Base-by-base conservation (phyloP, 768 basidiomycete species). In the Boletellus ananas region DNA sequence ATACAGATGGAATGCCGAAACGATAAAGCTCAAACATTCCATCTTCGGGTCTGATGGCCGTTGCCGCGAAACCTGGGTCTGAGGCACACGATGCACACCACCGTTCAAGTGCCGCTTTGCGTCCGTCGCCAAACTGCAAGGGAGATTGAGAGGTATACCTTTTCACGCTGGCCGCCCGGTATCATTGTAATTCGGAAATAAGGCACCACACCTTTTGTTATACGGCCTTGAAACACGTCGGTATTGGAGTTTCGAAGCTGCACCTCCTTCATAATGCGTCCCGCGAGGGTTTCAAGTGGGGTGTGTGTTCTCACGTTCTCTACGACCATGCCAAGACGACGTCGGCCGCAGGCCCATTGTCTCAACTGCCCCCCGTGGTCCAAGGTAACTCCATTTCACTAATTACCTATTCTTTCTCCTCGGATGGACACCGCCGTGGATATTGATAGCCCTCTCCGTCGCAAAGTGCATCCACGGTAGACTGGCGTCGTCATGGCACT, bases 211-310 rank as follows among this genome's bases (percentile, higher is more conserved):
- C 8, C 1, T 9, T 29, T 29, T 29, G 4, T 7, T 11, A 16
- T 21, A 35, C 9, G 18, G 21, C 25, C 31, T 27, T 16, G 11
- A n/a, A 57, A 40, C 23, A 8, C 17, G 6, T 36, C 16, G 33
- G n/a, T 35, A 29, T 38, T 14, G 3, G 17, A 16, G 27, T 41
- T 18, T 27, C 2, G 13, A 16, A 17, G 35, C 14, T 34, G 25
- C 36, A 10, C 33, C n/a, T 33, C 44, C 21, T 8, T 38, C 10
- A 31, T 3, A 20, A 39, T 14, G 27, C 27, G 14, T 45, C 38
- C 43, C 48, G 43, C 55, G 55, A 51, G 40, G 34, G 54, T 57
- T 55, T 57, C 33, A 43, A 45, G 35, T 6, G 21, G 34, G 18
- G 36, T 8, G 23, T 23, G 23, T 2, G 6, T 33, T 33, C 27